A percentile compares a stretch with the other conserved stretches of the same genome.
Evolutionary conservation across 2,329 filamentous ascomycete genomes (phyloP).

Genomic region (Microcyclosporella mali): DNA sequence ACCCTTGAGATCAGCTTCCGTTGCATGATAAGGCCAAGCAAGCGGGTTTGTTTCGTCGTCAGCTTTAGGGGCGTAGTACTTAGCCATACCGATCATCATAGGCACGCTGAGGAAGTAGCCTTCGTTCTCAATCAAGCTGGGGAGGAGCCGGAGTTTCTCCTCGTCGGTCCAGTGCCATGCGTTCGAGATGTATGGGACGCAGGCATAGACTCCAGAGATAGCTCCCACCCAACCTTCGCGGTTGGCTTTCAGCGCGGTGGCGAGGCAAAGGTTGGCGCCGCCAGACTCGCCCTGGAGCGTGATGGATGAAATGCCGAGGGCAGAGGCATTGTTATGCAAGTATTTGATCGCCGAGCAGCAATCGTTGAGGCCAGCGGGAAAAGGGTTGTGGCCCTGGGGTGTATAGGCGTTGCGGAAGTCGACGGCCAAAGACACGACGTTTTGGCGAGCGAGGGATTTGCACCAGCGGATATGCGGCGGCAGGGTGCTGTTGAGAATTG

Average conservation of each 20-base stretch:
- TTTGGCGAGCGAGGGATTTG: slow-evolving; percentile 21
- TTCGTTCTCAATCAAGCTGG: slow-evolving; percentile 25
- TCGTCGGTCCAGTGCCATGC: slow-evolving; percentile 11
- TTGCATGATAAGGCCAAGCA: slow-evolving; percentile 29
- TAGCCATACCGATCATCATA: slow-evolving; percentile 10
- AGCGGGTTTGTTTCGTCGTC: slow-evolving; percentile 19
- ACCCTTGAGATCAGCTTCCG: slow-evolving; percentile 23
- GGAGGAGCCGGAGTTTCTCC: slow-evolving; percentile 10
- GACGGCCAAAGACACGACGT: slow-evolving; percentile 23
- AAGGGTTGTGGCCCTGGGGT: slow-evolving; percentile 21
- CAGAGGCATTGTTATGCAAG: slow-evolving; percentile 17
- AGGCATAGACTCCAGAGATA: slow-evolving; percentile 24
- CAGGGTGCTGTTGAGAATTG: slow-evolving; percentile 16
- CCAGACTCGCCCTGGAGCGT: slow-evolving; percentile 30
- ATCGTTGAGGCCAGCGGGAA: slow-evolving; percentile 30
- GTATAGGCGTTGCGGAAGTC: slow-evolving; percentile 33
- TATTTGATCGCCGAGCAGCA: slow-evolving; percentile 24
- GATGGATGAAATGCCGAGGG: slow-evolving; percentile 23
- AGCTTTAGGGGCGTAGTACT: slow-evolving; percentile 11
- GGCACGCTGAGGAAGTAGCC: slow-evolving; percentile 22
- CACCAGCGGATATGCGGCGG: slow-evolving; percentile 25
- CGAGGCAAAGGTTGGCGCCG: slow-evolving; percentile 27
- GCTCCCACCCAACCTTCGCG: slow-evolving; percentile 23
- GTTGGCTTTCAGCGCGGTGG: slow-evolving; percentile 25
- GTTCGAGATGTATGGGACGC: slow-evolving; percentile 14